Conservation (phyloP, 805 yeast genomes). For the Ogataea paradorogensis region DNA sequence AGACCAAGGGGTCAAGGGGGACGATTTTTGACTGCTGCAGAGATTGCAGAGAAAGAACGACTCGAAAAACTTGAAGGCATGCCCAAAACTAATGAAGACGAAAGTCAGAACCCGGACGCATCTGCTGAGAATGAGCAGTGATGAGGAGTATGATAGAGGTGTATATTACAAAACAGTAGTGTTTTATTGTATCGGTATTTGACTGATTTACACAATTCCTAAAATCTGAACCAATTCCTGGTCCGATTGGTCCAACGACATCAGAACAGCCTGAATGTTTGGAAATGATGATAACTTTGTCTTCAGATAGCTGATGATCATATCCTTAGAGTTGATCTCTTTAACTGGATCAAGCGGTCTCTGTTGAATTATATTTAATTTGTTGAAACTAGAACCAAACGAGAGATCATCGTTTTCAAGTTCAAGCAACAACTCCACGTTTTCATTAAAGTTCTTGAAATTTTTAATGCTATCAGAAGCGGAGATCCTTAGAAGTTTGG, state of each 20-base stretch:
- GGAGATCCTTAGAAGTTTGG: constrained; percentile 38
- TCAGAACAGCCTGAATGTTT: constrained; percentile 12
- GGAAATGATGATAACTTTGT: constrained; percentile 21
- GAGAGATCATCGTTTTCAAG: constrained; percentile 56
- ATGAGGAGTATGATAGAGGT: constrained; percentile 9
- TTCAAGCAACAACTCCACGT: constrained; percentile 53
- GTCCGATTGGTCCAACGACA: constrained; percentile 21
- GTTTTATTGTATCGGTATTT: neutral
- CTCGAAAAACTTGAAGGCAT: constrained; percentile 32
- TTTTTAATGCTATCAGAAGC: constrained; percentile 35
- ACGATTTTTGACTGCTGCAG: constrained; percentile 91
- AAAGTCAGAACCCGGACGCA: constrained; percentile 6
- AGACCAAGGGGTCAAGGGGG: constrained; percentile 99
- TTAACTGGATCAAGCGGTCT: constrained; percentile 72
- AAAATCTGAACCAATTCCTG: constrained; percentile 12
- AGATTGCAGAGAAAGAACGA: constrained; percentile 65
- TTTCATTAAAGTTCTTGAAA: constrained; percentile 35
- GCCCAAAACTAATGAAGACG: constrained; percentile 8
- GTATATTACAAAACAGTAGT: constrained; percentile 5
- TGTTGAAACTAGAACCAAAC: constrained; percentile 85
- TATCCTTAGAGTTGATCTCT: constrained; percentile 35
- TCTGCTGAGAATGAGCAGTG: constrained; percentile 1
- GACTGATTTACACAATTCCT: constrained; percentile 5
- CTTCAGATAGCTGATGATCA: constrained; percentile 36
- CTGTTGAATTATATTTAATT: constrained; percentile 58